Conservation (phyloP, 345 rosid species). For the Lepidium africanum region DNA sequence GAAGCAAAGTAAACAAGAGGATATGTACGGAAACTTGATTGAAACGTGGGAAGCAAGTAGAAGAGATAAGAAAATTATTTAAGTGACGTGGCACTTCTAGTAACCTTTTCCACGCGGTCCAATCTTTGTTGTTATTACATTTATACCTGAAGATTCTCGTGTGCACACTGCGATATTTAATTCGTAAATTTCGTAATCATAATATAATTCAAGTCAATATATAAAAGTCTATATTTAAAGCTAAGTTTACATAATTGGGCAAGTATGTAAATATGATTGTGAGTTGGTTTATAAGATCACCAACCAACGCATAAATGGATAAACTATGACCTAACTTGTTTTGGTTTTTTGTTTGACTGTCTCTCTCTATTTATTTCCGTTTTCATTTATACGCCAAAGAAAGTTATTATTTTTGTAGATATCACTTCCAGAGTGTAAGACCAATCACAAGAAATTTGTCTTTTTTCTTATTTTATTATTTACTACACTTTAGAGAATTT, state of each 20-base stretch:
- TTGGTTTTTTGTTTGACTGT: constrained; percentile 10
- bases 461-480: neutral
- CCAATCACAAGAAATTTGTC: neutral
- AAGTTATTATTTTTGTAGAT: neutral
- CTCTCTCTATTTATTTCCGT: neutral
- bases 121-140: neutral
- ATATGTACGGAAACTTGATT: constrained; percentile 20
- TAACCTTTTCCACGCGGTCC: constrained; percentile 13
- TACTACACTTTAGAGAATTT: neutral
- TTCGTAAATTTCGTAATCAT: no score
- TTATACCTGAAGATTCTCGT: neutral
- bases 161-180: constrained; percentile 8
- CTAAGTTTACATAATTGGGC: neutral
- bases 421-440: neutral
- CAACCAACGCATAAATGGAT: constrained; percentile 15
- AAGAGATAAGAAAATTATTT: neutral
- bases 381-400: neutral
- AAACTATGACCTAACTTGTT: constrained; percentile 13
- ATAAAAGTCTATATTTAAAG: neutral
- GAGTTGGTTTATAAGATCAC: constrained; percentile 3
- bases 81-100: constrained; percentile 15
- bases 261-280: neutral
- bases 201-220: neutral
- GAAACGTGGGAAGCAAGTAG: constrained; percentile 29
- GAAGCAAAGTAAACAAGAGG: neutral